phyloP scores from a whole-genome alignment of 1,284 basidiomycete species.

The Ustilago xerochloae region DNA sequence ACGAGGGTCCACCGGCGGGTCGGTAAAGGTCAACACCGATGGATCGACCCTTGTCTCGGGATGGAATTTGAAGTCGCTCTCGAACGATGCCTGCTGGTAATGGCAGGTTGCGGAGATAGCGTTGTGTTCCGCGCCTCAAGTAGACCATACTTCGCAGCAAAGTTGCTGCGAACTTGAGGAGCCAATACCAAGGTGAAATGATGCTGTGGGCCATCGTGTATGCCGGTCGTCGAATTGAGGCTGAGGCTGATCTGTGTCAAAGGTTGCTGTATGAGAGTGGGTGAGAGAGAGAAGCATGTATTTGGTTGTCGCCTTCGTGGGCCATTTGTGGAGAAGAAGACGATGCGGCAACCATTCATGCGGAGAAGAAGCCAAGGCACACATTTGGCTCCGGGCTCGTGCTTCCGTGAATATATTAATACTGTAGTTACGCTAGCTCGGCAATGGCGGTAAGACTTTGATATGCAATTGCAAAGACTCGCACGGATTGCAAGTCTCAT shows the following conservation, averaged over 20 bases:
- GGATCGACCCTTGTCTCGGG: constrained; percentile 32
- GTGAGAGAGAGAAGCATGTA: no score
- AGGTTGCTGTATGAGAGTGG: no score
- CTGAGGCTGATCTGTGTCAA: no score
- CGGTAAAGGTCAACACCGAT: constrained; percentile 42
- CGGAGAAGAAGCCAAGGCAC: background rate
- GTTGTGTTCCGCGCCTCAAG: constrained; percentile 24
- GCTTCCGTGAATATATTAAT: no score
- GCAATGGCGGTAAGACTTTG: background rate
- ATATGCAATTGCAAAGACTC: background rate
- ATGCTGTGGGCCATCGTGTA: constrained; percentile 25
- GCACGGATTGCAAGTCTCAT: no score
- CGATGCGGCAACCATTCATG: background rate
- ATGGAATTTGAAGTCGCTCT: constrained; percentile 32
- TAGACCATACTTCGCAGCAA: constrained; percentile 12
- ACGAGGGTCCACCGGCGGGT: constrained; percentile 13
- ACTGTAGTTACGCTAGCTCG: no score
- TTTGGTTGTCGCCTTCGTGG: no score
- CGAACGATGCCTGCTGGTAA: constrained; percentile 9
- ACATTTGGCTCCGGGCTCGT: background rate
- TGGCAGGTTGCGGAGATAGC: constrained; percentile 23
- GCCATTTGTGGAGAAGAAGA: background rate
- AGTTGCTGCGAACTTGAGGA: constrained; percentile 30
- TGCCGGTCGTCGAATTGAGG: background rate
- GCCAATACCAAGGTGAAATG: constrained; percentile 37